phyloP scores from a whole-genome alignment of 495 filamentous ascomycete species.

The Chlorociboria aeruginascens region DNA sequence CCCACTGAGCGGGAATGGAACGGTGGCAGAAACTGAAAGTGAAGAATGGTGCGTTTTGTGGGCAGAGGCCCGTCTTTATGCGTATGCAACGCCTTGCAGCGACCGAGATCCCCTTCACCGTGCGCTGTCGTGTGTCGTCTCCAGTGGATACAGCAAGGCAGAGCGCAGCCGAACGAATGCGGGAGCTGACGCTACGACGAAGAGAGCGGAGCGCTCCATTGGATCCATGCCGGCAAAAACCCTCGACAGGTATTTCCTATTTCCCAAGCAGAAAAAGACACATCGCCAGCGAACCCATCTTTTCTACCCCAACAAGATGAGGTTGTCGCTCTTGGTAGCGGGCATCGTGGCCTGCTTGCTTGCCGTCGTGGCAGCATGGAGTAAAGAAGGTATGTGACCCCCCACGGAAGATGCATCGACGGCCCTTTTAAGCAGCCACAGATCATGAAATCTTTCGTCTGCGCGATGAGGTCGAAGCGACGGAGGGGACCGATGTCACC shows the following conservation, averaged over 20 bases:
- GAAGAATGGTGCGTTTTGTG: neutral
- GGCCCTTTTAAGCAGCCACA: slow-evolving; percentile 21
- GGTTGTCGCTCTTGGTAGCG: slow-evolving; percentile 29
- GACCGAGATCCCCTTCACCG: neutral
- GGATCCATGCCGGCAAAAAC: neutral
- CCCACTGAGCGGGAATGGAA: neutral
- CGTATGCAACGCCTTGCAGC: neutral
- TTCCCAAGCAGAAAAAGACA: slow-evolving; percentile 9
- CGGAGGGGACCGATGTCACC: slow-evolving; percentile 70
- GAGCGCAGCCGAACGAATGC: neutral
- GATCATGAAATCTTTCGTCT: slow-evolving; percentile 97
- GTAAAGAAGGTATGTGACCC: slow-evolving; percentile 59
- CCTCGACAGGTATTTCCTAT: neutral
- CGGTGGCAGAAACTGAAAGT: neutral
- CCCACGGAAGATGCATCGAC: neutral
- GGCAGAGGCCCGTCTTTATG: neutral
- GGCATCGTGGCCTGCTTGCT: slow-evolving; percentile 46
- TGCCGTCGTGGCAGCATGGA: slow-evolving; percentile 60
- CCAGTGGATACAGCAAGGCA: slow-evolving; percentile 8
- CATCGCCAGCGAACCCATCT: slow-evolving; percentile 10
- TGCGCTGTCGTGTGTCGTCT: neutral
- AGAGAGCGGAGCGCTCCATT: neutral
- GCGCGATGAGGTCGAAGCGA: slow-evolving; percentile 65
- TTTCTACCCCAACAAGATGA: slow-evolving; percentile 16
- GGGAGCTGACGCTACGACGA: neutral